phyloP scores from a whole-genome alignment of 352 stramenopile genomes.

The Globisporangium perplexum region DNA sequence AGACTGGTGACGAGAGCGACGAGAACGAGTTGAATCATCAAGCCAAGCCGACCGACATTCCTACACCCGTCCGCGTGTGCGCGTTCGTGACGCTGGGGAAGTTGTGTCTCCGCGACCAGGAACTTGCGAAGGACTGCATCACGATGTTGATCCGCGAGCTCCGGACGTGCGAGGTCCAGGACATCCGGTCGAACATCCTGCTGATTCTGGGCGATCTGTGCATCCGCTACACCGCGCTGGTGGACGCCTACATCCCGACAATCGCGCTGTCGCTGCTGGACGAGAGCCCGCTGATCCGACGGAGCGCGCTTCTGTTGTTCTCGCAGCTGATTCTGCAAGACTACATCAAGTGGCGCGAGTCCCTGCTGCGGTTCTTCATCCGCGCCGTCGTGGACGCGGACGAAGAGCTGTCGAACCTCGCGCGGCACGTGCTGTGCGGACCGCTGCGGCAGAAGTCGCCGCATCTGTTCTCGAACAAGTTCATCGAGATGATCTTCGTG shows the following conservation, averaged over 20 bases:
- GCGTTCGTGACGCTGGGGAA: constrained; percentile 95
- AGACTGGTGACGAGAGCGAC: constrained; percentile 16
- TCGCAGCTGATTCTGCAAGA: constrained; percentile 96
- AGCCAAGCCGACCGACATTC: constrained; percentile 35
- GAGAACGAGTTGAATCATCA: constrained; percentile 11
- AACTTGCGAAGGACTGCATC: constrained; percentile 90
- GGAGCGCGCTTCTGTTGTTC: constrained; percentile 94
- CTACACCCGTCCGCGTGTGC: constrained; percentile 83
- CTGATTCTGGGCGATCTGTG: constrained; percentile 96
- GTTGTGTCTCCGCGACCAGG: constrained; percentile 92
- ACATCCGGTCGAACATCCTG: constrained; percentile 96
- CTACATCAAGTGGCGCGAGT: constrained; percentile 98
- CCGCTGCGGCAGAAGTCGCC: constrained; percentile 90
- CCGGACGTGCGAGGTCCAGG: constrained; percentile 62
- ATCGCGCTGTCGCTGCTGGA: constrained; percentile 94
- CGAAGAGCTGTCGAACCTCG: constrained; percentile 90
- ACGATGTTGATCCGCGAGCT: constrained; percentile 95
- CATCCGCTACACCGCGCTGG: constrained; percentile 94
- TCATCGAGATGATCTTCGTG: constrained; percentile 96
- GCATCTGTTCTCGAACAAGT: constrained; percentile 94
- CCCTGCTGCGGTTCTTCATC: constrained; percentile 94
- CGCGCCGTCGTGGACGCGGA: constrained; percentile 93
- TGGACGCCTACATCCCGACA: constrained; percentile 94
- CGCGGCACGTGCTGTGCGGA: constrained; percentile 89
- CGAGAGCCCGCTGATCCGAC: constrained; percentile 82